These are phyloP conservation scores for Vaccinium macrocarpon DNA, from an alignment of 148 eudicot genomes.

Conservation along the genomic window DNA sequence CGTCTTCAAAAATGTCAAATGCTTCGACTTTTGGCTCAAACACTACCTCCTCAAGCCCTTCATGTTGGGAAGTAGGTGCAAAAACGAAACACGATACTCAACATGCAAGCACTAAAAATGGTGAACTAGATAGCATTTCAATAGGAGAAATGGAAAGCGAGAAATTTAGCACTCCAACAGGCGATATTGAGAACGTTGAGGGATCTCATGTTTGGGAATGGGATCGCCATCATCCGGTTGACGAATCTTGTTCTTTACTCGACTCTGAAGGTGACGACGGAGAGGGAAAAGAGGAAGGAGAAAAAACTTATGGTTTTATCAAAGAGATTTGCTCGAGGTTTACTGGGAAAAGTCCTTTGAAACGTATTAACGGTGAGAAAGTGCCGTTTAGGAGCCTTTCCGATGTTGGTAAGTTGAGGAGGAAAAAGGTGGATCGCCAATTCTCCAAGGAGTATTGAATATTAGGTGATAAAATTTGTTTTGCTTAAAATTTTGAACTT, in stretches of 20 bases:
- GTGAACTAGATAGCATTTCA: background rate
- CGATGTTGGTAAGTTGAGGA: slow-evolving; percentile 8
- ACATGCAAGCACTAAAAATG: background rate
- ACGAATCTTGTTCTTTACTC: slow-evolving; percentile 10
- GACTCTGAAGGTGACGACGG: slow-evolving; percentile 2
- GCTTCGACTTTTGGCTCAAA: slow-evolving; percentile 13
- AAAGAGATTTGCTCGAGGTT: slow-evolving; percentile 16
- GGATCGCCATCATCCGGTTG: background rate
- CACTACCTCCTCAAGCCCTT: slow-evolving; percentile 6
- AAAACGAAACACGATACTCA: background rate
- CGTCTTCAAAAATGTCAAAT: slow-evolving; percentile 1
- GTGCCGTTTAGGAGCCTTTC: slow-evolving; percentile 20
- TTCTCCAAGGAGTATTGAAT: slow-evolving; percentile 8
- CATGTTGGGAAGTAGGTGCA: background rate
- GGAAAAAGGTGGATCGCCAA: slow-evolving; percentile 15
- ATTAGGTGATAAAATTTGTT: background rate
- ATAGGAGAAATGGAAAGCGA: background rate
- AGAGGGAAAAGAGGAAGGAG: slow-evolving; percentile 1
- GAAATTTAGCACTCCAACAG: background rate
- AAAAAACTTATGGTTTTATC: slow-evolving; percentile 8
- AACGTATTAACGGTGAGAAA: background rate
- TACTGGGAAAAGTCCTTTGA: background rate
- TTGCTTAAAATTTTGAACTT: background rate
- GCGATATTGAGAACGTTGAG: background rate
- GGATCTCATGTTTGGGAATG: background rate